phyloP scores from a whole-genome alignment of 106 monocot species.

The Agapanthus africanus region DNA sequence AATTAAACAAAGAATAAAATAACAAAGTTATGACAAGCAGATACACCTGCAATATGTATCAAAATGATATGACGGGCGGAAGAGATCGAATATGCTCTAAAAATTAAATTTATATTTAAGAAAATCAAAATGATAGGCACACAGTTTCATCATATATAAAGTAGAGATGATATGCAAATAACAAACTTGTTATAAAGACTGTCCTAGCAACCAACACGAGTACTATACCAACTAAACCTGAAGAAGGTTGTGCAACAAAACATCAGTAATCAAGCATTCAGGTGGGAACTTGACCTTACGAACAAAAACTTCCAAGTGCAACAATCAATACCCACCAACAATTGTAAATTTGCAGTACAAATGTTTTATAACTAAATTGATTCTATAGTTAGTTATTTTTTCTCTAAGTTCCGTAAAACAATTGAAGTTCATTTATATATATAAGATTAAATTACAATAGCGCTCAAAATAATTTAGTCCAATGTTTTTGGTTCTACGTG shows the following conservation, averaged over 20 bases:
- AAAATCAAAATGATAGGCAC: no score
- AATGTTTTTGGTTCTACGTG: no score
- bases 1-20: background rate
- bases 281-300: background rate
- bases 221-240: slow-evolving; percentile 71
- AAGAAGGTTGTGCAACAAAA: slow-evolving; percentile 5
- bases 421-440: no score
- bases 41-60: background rate
- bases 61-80: background rate
- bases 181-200: slow-evolving; percentile 72
- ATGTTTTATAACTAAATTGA: no score
- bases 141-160: background rate
- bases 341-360: no score
- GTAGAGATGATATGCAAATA: background rate
- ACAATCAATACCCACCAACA: background rate
- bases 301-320: background rate
- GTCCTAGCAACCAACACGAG: slow-evolving; percentile 54
- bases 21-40: background rate
- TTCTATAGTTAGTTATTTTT: no score
- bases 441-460: no score
- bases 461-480: no score
- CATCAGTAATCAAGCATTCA: background rate
- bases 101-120: no score
- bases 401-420: no score
- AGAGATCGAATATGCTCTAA: no score